A percentile compares a stretch with the other conserved stretches of the same genome.
Conservation (phyloP, 148 eudicot species). For the Spergularia marina region DNA sequence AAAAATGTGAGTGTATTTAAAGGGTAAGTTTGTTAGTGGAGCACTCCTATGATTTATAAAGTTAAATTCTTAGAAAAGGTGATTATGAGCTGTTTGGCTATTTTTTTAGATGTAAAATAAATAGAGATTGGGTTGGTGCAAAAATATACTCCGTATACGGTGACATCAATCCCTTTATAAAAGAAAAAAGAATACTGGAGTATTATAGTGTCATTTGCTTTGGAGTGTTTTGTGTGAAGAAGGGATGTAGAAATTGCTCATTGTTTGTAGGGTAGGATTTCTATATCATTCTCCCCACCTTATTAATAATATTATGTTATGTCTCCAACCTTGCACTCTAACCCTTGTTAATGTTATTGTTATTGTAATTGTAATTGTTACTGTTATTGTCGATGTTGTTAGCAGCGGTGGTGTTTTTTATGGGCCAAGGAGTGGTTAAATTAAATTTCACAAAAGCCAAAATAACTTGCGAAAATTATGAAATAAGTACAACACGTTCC, state of each 20-base stretch:
- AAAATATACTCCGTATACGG: constrained; percentile 10
- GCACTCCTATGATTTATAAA: not conserved
- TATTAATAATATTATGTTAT: not conserved
- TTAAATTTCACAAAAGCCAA: no score
- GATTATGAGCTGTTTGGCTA: constrained; percentile 26
- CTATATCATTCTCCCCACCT: constrained; percentile 20
- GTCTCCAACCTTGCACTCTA: no score
- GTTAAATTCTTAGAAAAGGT: constrained; percentile 19
- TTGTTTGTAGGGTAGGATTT: constrained; percentile 27
- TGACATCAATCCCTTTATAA: not conserved
- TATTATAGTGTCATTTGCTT: not conserved
- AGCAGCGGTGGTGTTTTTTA: no score
- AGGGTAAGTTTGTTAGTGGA: constrained; percentile 15
- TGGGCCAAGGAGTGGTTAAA: no score
- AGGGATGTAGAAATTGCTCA: constrained; percentile 17
- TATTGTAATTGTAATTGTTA: no score
- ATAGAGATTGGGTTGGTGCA: constrained; percentile 28
- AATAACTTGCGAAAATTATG: no score
- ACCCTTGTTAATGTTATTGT: no score
- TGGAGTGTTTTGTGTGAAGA: constrained; percentile 13
- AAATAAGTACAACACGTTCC: no score
- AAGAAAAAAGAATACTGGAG: not conserved
- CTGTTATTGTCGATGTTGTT: no score
- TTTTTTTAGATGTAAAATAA: not conserved
- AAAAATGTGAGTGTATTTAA: constrained; percentile 31